phyloP scores from a whole-genome alignment of 768 basidiomycete genomes.

The Cyclocybe cylindracea region DNA sequence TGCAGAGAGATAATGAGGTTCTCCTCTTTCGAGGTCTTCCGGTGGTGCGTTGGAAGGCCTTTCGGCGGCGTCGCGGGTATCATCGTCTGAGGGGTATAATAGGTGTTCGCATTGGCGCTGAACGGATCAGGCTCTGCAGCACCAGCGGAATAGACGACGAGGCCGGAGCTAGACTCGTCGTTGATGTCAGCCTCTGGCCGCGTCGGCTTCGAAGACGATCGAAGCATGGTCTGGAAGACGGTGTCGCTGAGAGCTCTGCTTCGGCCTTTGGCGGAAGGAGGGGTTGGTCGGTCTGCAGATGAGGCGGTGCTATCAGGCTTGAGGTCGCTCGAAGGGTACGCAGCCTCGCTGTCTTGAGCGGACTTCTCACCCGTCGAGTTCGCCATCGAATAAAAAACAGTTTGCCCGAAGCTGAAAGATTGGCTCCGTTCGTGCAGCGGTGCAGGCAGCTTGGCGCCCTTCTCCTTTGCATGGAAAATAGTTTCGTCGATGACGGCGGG shows the following conservation, averaged over 20 bases:
- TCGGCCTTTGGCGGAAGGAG: constrained; percentile 39
- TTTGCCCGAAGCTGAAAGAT: constrained; percentile 70
- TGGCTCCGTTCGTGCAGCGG: constrained; percentile 57
- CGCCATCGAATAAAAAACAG: constrained; percentile 57
- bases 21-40: constrained; percentile 71
- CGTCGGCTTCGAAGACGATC: constrained; percentile 30
- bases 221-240: constrained; percentile 59
- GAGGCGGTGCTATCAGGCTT: constrained; percentile 25
- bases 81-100: constrained; percentile 75
- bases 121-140: constrained; percentile 69
- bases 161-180: constrained; percentile 50
- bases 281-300: constrained; percentile 14
- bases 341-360: constrained; percentile 23
- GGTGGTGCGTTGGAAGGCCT: constrained; percentile 41
- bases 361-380: constrained; percentile 22
- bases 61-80: constrained; percentile 67
- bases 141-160: constrained; percentile 46
- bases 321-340: constrained; percentile 33
- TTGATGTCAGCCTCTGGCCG: constrained; percentile 66
- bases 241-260: constrained; percentile 64
- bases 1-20: constrained; percentile 71
- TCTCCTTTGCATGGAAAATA: constrained; percentile 46
- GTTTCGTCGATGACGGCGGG: constrained; percentile 37
- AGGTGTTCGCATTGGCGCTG: constrained; percentile 69
- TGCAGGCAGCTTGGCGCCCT: constrained; percentile 33